Conservation (phyloP, 345 rosid species). For the Reutealis trisperma region DNA sequence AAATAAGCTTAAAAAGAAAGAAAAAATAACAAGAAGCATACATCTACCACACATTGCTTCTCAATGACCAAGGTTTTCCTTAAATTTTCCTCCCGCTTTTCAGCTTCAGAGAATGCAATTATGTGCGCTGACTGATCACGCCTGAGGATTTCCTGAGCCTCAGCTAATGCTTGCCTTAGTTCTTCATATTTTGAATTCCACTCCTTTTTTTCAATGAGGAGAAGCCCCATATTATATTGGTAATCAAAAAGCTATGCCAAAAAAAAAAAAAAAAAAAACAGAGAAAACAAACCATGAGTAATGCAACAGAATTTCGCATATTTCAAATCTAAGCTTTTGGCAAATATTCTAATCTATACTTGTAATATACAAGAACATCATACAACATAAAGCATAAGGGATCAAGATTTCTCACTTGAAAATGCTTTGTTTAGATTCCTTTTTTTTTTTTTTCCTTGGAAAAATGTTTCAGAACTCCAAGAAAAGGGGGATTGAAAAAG, state of each 20-base stretch:
- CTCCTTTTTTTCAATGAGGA: constrained; percentile 81
- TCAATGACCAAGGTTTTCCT: constrained; percentile 57
- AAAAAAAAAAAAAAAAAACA: constrained; percentile 4
- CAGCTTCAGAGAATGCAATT: constrained; percentile 67
- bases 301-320: background rate
- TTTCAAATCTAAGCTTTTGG: background rate
- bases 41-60: constrained; percentile 66
- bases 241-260: constrained; percentile 67
- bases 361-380: background rate
- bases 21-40: constrained; percentile 29
- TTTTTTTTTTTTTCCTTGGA: background rate
- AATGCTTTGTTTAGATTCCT: background rate
- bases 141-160: constrained; percentile 63
- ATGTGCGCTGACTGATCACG: constrained; percentile 66
- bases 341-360: background rate
- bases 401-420: background rate
- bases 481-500: background rate
- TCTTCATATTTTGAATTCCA: constrained; percentile 54
- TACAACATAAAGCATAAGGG: background rate
- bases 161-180: constrained; percentile 55
- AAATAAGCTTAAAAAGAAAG: background rate
- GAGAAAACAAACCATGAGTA: background rate
- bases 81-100: constrained; percentile 68
- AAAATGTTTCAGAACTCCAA: background rate
- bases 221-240: constrained; percentile 88